Evolutionary conservation across 1,284 basidiomycete species (phyloP), one percentile per base, ranked within the genome.

Genomic region (Rhizoctonia solani): DNA sequence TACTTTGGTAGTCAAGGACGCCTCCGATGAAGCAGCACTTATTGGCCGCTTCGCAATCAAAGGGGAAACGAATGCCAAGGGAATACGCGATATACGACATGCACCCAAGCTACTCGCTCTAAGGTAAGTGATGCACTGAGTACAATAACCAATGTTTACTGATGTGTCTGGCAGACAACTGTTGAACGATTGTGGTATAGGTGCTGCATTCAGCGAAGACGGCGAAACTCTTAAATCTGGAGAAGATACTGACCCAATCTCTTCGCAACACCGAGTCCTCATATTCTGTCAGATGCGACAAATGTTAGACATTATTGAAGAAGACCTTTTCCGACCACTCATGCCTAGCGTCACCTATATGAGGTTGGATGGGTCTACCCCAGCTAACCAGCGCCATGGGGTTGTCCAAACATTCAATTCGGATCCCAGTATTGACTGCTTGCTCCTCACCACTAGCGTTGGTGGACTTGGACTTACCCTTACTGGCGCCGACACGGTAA

Each of bases 281-380:
- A 96, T 99, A 75, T 99, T 99, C 80, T 99, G 96, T 76, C 97
- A 99, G 79, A 92, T 98, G 85, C 97, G 97, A 76, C 92, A 95
- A 75, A 99, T 99, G 97, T 84, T 99, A 49, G 93, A 99, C 77
- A 91, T 99, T 75, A 97, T 99, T 74, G 95, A 99, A 79, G 87
- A 82, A 13, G 93, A 98, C 74, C 81, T 99, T 1, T 98, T 99
- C 84, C 90, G 89, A 71, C 79, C 83, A 50, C 85, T 92, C 73
- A 97, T 99, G 95, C 95, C 96, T 0, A 87, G 88, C 0, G 92
- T 99, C 23, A 94, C 94, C 0, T 99, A 98, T 79, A 98, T 99
- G 95, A 88, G 97, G 5, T 83, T 99, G 50, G 97, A 99, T 76
- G 97, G 95, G 41, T 81, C 84, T 47, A 95, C 92, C 2, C 95